phyloP scores from a whole-genome alignment of 2,329 filamentous ascomycete species.

The Phyllosticta citrichinensis region DNA sequence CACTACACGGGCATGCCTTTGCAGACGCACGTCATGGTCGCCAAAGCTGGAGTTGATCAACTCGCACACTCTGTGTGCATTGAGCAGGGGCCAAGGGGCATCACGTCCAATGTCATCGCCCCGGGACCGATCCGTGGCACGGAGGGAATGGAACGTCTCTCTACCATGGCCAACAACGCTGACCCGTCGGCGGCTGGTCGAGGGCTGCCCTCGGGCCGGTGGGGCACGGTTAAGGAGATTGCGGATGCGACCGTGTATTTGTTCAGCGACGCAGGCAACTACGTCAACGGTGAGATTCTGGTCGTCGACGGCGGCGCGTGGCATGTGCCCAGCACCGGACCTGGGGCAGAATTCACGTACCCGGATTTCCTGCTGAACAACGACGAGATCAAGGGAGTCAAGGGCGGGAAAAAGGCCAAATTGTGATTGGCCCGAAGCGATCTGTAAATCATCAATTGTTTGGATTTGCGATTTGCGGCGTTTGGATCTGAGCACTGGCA shows the following conservation, averaged over 20 bases:
- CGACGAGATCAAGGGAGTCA: conserved; percentile 45
- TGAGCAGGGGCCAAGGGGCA: conserved; percentile 79
- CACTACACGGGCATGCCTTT: conserved; percentile 81
- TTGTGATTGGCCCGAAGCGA: conserved; percentile 24
- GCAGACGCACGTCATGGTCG: conserved; percentile 82
- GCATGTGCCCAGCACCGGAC: conserved; percentile 30
- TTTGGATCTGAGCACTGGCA: background rate
- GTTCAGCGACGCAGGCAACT: conserved; percentile 77
- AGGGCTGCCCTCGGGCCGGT: conserved; percentile 60
- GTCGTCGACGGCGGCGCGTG: conserved; percentile 52
- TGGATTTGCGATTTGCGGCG: background rate
- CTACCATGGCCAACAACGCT: conserved; percentile 18
- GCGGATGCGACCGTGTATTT: conserved; percentile 85
- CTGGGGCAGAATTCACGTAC: conserved; percentile 37
- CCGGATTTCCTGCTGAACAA: conserved; percentile 51
- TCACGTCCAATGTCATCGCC: conserved; percentile 81
- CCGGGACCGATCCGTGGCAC: conserved; percentile 81
- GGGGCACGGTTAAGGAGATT: conserved; percentile 76
- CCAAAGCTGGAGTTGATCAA: conserved; percentile 84
- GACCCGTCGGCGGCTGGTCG: conserved; percentile 18
- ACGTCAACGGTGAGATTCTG: conserved; percentile 72
- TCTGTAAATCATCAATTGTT: background rate
- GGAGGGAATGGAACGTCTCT: conserved; percentile 47
- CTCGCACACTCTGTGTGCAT: conserved; percentile 70
- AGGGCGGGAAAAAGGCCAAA: conserved; percentile 48